Conservation (phyloP, 1,284 basidiomycete genomes). For the Mycosarcoma maydis region DNA sequence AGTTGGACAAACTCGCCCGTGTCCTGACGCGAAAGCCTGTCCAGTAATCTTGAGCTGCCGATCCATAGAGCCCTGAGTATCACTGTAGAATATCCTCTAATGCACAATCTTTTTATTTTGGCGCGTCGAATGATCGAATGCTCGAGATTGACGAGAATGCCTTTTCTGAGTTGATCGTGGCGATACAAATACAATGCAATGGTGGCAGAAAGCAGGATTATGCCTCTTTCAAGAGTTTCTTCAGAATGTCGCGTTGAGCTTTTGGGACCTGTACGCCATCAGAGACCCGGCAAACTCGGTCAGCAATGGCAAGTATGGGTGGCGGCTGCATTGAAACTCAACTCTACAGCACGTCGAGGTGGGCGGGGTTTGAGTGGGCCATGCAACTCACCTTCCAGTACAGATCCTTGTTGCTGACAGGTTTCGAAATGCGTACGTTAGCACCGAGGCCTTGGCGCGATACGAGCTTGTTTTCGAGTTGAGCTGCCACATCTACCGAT, state of each 20-base stretch:
- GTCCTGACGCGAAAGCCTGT: no score
- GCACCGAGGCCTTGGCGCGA: conserved; percentile 20
- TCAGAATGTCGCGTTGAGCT: conserved; percentile 38
- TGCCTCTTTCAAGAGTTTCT: conserved; percentile 41
- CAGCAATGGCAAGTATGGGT: no score
- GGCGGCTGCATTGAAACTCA: no score
- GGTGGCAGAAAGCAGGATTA: conserved; percentile 5
- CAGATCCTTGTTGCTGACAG: conserved; percentile 43
- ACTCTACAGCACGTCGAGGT: no score
- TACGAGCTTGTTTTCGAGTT: conserved; percentile 29
- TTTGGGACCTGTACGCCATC: conserved; percentile 49
- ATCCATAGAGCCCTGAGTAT: no score
- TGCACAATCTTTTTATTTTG: background rate
- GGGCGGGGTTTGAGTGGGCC: no score
- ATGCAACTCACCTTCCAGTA: conserved; percentile 59
- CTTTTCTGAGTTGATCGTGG: no score
- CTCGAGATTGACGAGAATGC: conserved; percentile 5
- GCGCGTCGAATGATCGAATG: background rate
- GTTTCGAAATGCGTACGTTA: conserved; percentile 44
- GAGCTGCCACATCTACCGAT: conserved; percentile 19
- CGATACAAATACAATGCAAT: conserved; percentile 38
- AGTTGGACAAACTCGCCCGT: conserved; percentile 18
- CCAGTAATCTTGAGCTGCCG: no score
- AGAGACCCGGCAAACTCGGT: no score
- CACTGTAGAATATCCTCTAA: no score